Conservation (phyloP, 2,329 filamentous ascomycete genomes). For the Penicillium sp. region DNA sequence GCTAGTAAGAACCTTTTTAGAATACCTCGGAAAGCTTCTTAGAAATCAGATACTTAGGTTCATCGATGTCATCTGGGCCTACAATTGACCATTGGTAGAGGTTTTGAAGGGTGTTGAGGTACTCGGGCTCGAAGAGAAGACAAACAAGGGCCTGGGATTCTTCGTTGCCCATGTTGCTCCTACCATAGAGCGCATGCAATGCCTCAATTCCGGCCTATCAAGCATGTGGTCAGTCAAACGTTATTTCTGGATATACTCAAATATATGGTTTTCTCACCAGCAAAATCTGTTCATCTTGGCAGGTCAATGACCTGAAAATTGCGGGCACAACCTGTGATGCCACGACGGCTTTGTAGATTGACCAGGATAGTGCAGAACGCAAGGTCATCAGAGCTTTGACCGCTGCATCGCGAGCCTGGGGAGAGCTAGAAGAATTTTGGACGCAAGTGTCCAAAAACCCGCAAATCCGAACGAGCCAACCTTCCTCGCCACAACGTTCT, state of each 20-base stretch:
- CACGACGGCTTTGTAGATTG: constrained; percentile 77
- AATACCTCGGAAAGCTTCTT: constrained; percentile 91
- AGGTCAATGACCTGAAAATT: constrained; percentile 71
- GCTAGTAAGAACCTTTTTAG: constrained; percentile 9
- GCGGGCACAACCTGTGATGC: constrained; percentile 69
- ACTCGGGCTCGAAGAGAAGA: constrained; percentile 73
- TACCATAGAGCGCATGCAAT: constrained; percentile 77
- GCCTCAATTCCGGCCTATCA: constrained; percentile 76
- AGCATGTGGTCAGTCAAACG: constrained; percentile 15
- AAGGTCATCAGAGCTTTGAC: constrained; percentile 76
- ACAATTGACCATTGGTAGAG: constrained; percentile 80
- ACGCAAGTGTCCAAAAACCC: constrained; percentile 74
- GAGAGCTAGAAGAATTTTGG: constrained; percentile 63
- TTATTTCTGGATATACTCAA: too few species aligned
- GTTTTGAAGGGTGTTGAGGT: constrained; percentile 69
- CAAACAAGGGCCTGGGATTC: constrained; percentile 78
- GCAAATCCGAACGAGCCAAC: constrained; percentile 80
- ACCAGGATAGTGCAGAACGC: constrained; percentile 80
- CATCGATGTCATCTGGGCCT: constrained; percentile 79
- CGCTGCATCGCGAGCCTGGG: constrained; percentile 68
- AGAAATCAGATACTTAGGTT: constrained; percentile 85
- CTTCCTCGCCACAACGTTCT: constrained; percentile 76
- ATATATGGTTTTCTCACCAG: constrained; percentile 55
- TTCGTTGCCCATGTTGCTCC: constrained; percentile 71
- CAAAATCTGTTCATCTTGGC: constrained; percentile 69